A percentile compares a stretch with the other conserved stretches of the same genome.
These are phyloP conservation scores for Leccinum arenicola DNA, from an alignment of 768 basidiomycete species.

Conservation along the genomic window DNA sequence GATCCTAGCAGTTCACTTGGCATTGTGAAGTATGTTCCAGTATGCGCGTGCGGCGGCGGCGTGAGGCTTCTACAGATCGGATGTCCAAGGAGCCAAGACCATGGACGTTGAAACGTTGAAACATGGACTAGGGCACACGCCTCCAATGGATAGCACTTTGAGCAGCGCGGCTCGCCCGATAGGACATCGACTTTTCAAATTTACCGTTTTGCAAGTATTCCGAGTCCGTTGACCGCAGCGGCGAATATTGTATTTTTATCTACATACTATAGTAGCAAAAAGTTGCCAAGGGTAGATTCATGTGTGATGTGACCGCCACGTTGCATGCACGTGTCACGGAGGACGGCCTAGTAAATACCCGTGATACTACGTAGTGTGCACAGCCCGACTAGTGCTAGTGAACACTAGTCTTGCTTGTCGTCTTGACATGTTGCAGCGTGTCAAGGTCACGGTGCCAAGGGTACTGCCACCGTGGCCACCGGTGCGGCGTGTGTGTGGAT, in stretches of 20 bases:
- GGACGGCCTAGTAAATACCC: neutral
- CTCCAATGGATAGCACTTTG: too few relatives aligned
- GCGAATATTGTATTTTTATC: neutral
- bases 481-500: constrained; percentile 10
- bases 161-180: too few relatives aligned
- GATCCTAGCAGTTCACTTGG: too few relatives aligned
- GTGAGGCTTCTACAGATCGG: too few relatives aligned
- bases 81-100: too few relatives aligned
- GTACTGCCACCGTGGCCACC: neutral
- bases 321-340: neutral
- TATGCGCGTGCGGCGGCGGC: too few relatives aligned
- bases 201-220: too few relatives aligned
- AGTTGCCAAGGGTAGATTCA: neutral
- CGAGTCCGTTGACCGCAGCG: too few relatives aligned
- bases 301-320: neutral
- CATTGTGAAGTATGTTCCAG: too few relatives aligned
- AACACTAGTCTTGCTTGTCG: neutral
- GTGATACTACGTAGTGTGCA: neutral
- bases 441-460: neutral
- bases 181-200: too few relatives aligned
- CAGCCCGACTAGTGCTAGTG: neutral
- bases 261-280: neutral
- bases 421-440: neutral
- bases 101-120: too few relatives aligned
- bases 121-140: too few relatives aligned